A percentile compares a stretch with the other conserved stretches of the same genome.
Evolutionary conservation across 2,329 filamentous ascomycete species (phyloP).

Genomic region (Botrytis medusae): DNA sequence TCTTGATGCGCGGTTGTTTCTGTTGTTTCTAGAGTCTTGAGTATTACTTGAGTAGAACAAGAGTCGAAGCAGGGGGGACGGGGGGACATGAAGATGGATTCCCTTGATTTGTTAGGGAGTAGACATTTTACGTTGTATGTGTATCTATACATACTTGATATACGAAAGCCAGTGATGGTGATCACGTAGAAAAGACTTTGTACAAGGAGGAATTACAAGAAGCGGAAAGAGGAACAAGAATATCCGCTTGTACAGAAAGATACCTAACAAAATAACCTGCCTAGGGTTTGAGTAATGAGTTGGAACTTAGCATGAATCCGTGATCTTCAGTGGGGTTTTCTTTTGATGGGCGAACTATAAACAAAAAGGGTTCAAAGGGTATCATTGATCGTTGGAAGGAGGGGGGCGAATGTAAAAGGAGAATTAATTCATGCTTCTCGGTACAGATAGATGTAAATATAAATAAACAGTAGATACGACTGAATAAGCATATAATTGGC

Average conservation of each 20-base stretch:
- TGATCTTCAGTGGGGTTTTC: constrained; percentile 4
- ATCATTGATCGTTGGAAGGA: neutral
- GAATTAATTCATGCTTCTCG: neutral
- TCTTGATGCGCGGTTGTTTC: neutral
- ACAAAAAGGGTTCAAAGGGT: neutral
- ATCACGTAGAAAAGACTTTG: neutral
- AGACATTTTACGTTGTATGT: too few species aligned
- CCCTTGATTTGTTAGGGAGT: neutral
- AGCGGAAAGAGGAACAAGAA: neutral
- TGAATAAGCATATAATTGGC: neutral
- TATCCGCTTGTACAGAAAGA: neutral
- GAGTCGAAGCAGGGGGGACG: too few species aligned
- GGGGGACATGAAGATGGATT: neutral
- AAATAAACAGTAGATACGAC: neutral
- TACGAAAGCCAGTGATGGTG: neutral
- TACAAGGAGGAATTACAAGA: neutral
- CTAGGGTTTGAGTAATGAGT: neutral
- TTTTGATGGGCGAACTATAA: neutral
- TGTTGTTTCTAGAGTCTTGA: neutral
- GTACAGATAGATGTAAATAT: too few species aligned
- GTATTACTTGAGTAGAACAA: too few species aligned
- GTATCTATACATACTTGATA: too few species aligned
- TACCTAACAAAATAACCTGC: neutral
- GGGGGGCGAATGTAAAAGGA: neutral
- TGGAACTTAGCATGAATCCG: neutral